phyloP scores from a whole-genome alignment of 768 basidiomycete genomes.

The Phaffia tasmanica region DNA sequence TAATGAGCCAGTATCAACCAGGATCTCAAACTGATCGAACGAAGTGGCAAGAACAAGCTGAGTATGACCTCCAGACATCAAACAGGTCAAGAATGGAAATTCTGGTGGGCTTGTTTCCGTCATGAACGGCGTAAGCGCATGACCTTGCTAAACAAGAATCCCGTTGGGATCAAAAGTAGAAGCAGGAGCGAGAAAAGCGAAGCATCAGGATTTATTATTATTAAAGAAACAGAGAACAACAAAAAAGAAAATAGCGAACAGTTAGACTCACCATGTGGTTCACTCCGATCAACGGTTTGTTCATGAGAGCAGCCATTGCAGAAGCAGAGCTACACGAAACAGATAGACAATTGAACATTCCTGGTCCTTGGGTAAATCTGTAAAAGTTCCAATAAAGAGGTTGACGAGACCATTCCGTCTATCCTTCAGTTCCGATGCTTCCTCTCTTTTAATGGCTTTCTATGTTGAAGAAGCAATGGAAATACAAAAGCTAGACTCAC shows the following conservation, averaged over 20 bases:
- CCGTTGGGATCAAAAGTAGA: not conserved
- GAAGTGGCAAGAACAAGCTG: constrained; percentile 65
- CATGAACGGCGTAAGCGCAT: constrained; percentile 69
- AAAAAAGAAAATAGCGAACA: not conserved
- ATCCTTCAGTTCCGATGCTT: not conserved
- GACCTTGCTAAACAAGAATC: constrained; percentile 60
- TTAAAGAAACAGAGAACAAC: constrained; percentile 1
- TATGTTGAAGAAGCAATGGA: not conserved
- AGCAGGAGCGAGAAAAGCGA: not conserved
- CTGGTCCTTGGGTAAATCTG: constrained; percentile 28
- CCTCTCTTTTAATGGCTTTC: not conserved
- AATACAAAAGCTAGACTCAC: constrained; percentile 32
- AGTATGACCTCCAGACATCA: constrained; percentile 87
- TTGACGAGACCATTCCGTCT: not conserved
- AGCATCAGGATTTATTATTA: not conserved
- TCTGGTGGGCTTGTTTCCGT: constrained; percentile 39
- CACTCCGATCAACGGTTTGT: constrained; percentile 74
- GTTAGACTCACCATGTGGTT: constrained; percentile 72
- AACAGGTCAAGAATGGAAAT: constrained; percentile 78
- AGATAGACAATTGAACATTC: constrained; percentile 63
- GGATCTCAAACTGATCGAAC: constrained; percentile 49
- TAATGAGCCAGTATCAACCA: constrained; percentile 65
- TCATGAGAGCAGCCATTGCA: constrained; percentile 61
- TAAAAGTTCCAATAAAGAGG: not conserved
- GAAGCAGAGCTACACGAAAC: constrained; percentile 76